Percentiles rank a stretch among this genome's conserved stretches.
These are phyloP conservation scores for Ogataea polymorpha DNA, from an alignment of 805 yeast genomes.

Conservation along the genomic window DNA sequence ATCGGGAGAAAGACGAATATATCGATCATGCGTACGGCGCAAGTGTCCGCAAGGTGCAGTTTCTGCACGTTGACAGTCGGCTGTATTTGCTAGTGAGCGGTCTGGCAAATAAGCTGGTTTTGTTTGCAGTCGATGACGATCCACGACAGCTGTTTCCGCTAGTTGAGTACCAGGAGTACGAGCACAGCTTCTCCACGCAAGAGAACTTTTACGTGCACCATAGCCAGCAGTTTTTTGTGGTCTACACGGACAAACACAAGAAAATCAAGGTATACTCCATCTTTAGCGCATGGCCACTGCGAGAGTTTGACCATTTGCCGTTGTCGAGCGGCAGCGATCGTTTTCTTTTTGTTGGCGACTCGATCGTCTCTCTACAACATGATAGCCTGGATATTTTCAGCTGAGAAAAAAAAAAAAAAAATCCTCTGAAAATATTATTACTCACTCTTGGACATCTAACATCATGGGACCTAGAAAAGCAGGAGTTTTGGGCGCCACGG, in stretches of 20 bases:
- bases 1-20: not conserved
- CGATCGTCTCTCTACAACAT: conserved; percentile 4
- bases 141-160: conserved; percentile 1
- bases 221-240: conserved; percentile 10
- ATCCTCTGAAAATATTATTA: not conserved
- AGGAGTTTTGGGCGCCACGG: conserved; percentile 98
- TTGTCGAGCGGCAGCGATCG: conserved; percentile 3
- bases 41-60: conserved; percentile 14
- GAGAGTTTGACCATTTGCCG: conserved; percentile 1
- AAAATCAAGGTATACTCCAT: conserved; percentile 13
- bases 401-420: conserved; percentile 3
- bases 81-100: conserved; percentile 17
- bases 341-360: conserved; percentile 12
- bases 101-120: conserved; percentile 6
- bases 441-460: not conserved
- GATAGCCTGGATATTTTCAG: conserved; percentile 6
- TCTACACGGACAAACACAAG: conserved; percentile 9
- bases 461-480: conserved; percentile 41
- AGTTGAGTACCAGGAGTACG: conserved; percentile 12
- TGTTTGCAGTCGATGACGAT: conserved; percentile 6
- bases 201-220: conserved; percentile 14
- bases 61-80: not conserved
- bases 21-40: conserved; percentile 7
- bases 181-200: conserved; percentile 8
- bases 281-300: conserved; percentile 11